Conservation (phyloP, 2,329 filamentous ascomycete genomes). For the Pezicula rhizophila region DNA sequence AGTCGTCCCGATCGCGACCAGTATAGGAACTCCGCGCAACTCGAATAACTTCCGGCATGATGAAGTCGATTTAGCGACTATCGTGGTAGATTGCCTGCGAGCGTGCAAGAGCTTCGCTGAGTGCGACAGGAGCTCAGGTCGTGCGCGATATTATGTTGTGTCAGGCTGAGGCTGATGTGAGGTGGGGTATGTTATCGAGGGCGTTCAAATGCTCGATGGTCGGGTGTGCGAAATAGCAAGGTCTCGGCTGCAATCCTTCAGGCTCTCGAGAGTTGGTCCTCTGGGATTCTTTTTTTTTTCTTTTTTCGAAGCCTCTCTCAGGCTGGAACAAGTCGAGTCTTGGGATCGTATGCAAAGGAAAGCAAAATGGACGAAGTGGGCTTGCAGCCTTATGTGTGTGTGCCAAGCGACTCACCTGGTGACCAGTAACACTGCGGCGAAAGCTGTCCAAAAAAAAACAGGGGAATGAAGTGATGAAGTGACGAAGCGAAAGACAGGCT, state of each 20-base stretch:
- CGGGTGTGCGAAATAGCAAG: no score
- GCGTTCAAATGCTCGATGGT: neutral
- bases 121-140: neutral
- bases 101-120: neutral
- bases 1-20: conserved; percentile 21
- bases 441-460: no score
- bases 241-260: no score
- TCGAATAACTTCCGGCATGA: conserved; percentile 20
- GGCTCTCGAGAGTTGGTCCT: no score
- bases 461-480: no score
- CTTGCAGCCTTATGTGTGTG: no score
- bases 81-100: neutral
- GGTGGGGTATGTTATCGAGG: neutral
- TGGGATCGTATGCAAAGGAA: neutral
- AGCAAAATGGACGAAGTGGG: neutral
- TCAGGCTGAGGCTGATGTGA: neutral
- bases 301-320: neutral
- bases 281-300: no score
- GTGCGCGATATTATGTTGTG: neutral
- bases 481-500: no score
- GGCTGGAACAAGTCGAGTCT: neutral
- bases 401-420: no score
- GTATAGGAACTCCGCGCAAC: conserved; percentile 16
- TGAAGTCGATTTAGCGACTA: conserved; percentile 1
- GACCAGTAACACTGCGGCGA: no score